Evolutionary conservation across 225 moss, liverwort and hornwort genomes (phyloP).

Genomic region (Physcomitrium patens): DNA sequence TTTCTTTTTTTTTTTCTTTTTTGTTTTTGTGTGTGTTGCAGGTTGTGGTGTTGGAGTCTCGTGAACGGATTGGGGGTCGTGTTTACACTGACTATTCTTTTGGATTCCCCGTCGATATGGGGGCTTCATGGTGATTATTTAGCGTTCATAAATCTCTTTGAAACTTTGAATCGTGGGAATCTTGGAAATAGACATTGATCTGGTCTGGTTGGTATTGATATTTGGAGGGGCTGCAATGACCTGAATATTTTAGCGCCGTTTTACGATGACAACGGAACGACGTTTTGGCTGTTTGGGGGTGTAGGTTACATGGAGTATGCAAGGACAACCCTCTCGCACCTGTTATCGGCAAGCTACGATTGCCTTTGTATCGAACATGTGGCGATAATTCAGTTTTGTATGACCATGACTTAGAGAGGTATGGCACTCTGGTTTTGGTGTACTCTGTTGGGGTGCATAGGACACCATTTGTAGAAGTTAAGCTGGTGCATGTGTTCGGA

Average conservation of each 20-base stretch:
- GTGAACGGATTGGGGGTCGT: constrained; percentile 95
- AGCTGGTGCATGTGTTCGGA: not conserved
- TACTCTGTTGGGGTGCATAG: not conserved
- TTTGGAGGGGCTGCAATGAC: constrained; percentile 8
- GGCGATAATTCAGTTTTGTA: constrained; percentile 96
- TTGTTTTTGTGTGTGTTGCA: constrained; percentile 48
- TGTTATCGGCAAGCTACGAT: constrained; percentile 73
- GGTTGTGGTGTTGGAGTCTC: constrained; percentile 94
- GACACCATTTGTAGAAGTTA: not conserved
- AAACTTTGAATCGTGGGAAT: constrained; percentile 5
- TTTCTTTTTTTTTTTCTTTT: not conserved
- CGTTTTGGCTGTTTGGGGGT: constrained; percentile 20
- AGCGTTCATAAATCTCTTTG: not conserved
- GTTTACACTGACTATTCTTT: constrained; percentile 93
- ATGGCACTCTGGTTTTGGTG: constrained; percentile 20
- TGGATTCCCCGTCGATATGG: constrained; percentile 98
- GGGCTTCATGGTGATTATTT: constrained; percentile 88
- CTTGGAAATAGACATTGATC: not conserved
- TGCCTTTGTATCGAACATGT: constrained; percentile 92
- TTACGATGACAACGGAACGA: not conserved
- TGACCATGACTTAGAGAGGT: constrained; percentile 98
- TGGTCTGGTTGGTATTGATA: constrained; percentile 7
- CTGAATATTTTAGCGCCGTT: not conserved
- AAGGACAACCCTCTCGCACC: constrained; percentile 92
- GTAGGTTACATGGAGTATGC: constrained; percentile 97